Conservation (phyloP, 2,329 filamentous ascomycete genomes). For the Ophiostoma pallidulum region DNA sequence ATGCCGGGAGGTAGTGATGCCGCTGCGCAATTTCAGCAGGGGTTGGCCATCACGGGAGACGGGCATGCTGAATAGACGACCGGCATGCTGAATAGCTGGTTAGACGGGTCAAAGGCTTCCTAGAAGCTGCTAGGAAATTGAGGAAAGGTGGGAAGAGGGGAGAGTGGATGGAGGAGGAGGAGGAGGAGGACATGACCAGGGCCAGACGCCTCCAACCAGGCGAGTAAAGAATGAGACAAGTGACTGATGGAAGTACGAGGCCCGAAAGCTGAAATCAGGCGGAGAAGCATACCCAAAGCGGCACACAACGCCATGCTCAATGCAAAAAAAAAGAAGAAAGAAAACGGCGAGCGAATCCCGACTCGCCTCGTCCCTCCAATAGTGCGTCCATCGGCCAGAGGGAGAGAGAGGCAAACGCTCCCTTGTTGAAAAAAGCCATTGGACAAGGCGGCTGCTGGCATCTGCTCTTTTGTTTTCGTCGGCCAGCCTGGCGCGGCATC, state of each 20-base stretch:
- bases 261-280: background rate
- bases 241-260: too few relatives aligned
- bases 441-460: too few relatives aligned
- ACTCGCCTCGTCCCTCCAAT: too few relatives aligned
- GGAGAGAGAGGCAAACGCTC: background rate
- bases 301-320: background rate
- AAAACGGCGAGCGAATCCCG: too few relatives aligned
- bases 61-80: conserved; percentile 5
- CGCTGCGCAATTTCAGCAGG: too few relatives aligned
- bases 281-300: background rate
- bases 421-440: too few relatives aligned
- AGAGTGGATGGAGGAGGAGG: background rate
- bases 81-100: conserved; percentile 2
- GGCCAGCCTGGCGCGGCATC: too few relatives aligned
- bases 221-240: too few relatives aligned
- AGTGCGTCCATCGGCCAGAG: background rate
- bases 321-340: background rate
- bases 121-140: background rate
- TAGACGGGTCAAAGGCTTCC: too few relatives aligned
- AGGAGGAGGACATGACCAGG: too few relatives aligned
- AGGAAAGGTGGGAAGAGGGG: background rate
- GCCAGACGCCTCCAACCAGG: too few relatives aligned
- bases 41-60: background rate
- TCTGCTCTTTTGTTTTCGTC: too few relatives aligned
- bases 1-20: background rate